Evolutionary conservation across 306 rosid species (phyloP).

Genomic region (Rosa multiflora): DNA sequence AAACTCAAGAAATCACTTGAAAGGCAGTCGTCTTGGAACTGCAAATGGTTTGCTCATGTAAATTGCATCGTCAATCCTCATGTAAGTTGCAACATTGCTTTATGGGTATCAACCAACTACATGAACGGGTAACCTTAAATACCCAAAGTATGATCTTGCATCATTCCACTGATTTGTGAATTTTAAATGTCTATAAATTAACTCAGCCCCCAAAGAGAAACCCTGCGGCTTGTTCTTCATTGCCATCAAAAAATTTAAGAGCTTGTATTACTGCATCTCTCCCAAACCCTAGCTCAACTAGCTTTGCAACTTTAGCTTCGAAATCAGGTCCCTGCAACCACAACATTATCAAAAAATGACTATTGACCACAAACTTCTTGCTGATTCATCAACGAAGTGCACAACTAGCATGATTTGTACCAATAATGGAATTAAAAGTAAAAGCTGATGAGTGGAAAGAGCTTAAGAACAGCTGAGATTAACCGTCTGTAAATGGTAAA

Average conservation of each 20-base stretch:
- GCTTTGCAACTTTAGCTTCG: conserved; percentile 89
- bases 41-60: conserved; percentile 2
- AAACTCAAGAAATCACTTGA: not conserved
- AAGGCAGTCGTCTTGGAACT: not conserved
- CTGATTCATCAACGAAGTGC: not conserved
- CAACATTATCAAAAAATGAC: not conserved
- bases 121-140: conserved; percentile 3
- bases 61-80: not conserved
- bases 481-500: not conserved
- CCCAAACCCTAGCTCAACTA: conserved; percentile 85
- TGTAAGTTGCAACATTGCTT: not conserved
- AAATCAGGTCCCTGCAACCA: conserved; percentile 61
- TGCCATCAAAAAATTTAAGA: conserved; percentile 63
- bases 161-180: not conserved
- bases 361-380: not conserved
- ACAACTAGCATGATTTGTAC: not conserved
- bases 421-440: not conserved
- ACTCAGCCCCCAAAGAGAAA: conserved; percentile 52
- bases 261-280: conserved; percentile 84
- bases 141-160: conserved; percentile 3
- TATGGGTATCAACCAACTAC: not conserved
- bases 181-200: not conserved
- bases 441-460: not conserved
- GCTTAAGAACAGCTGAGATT: not conserved
- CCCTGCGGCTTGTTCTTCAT: conserved; percentile 59